Conservation (phyloP, 2,329 filamentous ascomycete species). For the Dothideomycetes sp. region DNA sequence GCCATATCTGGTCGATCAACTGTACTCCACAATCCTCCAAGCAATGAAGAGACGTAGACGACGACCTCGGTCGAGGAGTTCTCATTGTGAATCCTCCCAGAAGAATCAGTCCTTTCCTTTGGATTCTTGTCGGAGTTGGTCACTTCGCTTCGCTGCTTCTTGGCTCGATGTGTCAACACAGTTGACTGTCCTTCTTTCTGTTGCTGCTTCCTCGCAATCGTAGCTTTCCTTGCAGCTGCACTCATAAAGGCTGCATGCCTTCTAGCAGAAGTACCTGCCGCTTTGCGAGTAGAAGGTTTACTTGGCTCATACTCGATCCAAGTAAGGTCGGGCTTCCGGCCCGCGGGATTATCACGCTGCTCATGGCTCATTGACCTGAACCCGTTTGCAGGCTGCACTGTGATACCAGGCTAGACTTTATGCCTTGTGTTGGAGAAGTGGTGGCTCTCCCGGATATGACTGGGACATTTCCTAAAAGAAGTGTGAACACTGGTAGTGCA, state of each 20-base stretch:
- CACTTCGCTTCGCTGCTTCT: not conserved
- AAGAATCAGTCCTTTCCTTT: not conserved
- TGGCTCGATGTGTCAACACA: not conserved
- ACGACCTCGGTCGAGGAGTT: not conserved
- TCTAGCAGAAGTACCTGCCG: not conserved
- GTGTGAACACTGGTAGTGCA: too few species aligned
- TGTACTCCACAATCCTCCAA: slow-evolving; percentile 8
- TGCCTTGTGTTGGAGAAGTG: too few species aligned
- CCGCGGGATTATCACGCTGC: too few species aligned
- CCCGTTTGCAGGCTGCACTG: too few species aligned
- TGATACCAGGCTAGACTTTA: too few species aligned
- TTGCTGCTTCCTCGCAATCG: slow-evolving; percentile 12
- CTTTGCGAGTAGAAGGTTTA: not conserved
- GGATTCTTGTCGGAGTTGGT: not conserved
- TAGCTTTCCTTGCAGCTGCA: slow-evolving; percentile 12
- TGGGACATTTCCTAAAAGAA: too few species aligned
- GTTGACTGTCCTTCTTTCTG: not conserved
- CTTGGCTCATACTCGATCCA: slow-evolving; percentile 5
- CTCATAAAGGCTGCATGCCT: slow-evolving; percentile 7
- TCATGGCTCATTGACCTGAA: too few species aligned
- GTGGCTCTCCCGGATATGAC: too few species aligned
- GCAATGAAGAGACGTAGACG: not conserved
- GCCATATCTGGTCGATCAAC: slow-evolving; percentile 10
- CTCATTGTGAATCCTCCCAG: not conserved
- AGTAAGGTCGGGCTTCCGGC: not conserved